These are phyloP conservation scores for Austroboletus niveus DNA, from an alignment of 1,284 basidiomycete species.

Conservation along the genomic window DNA sequence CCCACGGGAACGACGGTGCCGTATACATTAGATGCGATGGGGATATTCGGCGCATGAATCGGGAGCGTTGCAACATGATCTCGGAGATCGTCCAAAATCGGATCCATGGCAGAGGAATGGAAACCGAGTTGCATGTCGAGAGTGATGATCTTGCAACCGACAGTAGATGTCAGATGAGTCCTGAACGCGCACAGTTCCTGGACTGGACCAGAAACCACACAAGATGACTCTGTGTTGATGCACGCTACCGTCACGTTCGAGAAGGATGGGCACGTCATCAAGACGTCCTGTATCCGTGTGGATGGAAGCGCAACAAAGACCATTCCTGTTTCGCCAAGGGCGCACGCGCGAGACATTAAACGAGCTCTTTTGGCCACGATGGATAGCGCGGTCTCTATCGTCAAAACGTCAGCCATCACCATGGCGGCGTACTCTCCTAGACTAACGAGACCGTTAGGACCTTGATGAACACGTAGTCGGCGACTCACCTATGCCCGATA, in stretches of 20 bases:
- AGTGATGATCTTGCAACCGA: slow-evolving; percentile 39
- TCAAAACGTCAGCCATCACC: slow-evolving; percentile 54
- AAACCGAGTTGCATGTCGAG: slow-evolving; percentile 60
- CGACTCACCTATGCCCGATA: slow-evolving; percentile 62
- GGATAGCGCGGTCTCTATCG: slow-evolving; percentile 51
- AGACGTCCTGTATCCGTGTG: slow-evolving; percentile 33
- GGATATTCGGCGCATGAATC: slow-evolving; percentile 48
- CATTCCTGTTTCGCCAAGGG: slow-evolving; percentile 52
- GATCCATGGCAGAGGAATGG: slow-evolving; percentile 61
- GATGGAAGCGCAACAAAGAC: slow-evolving; percentile 47
- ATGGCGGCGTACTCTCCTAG: slow-evolving; percentile 72
- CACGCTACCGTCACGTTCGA: slow-evolving; percentile 52
- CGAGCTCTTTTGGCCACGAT: slow-evolving; percentile 58
- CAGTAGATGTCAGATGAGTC: slow-evolving; percentile 36
- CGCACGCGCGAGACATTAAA: slow-evolving; percentile 51
- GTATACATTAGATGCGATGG: slow-evolving; percentile 57
- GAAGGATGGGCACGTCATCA: slow-evolving; percentile 37
- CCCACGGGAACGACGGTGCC: slow-evolving; percentile 54
- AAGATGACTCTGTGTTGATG: slow-evolving; percentile 55
- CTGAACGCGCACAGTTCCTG: slow-evolving; percentile 44
- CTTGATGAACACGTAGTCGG: background rate
- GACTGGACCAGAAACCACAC: slow-evolving; percentile 56
- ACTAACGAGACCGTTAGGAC: slow-evolving; percentile 31
- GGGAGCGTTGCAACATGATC: slow-evolving; percentile 37
- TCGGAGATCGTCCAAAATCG: slow-evolving; percentile 49